phyloP scores from a whole-genome alignment of 306 rosid species.

The Rosa chinensis region DNA sequence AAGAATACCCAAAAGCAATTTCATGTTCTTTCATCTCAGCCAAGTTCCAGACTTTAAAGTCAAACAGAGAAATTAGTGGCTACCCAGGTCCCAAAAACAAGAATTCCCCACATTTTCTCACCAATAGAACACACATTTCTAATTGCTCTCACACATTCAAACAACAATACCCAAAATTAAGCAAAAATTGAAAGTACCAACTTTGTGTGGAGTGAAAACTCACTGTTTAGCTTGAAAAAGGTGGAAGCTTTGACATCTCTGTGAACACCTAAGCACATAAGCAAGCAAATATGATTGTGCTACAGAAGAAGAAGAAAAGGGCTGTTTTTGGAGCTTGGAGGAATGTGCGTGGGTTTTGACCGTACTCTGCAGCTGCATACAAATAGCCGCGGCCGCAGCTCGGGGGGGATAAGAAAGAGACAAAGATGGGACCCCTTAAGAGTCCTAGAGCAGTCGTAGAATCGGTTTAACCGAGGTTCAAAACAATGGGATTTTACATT shows the following conservation, averaged over 20 bases:
- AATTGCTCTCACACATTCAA: slow-evolving; percentile 1
- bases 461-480: slow-evolving; percentile 43
- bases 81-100: background rate
- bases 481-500: background rate
- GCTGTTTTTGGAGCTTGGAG: background rate
- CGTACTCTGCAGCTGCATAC: slow-evolving; percentile 7
- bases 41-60: background rate
- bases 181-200: background rate
- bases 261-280: slow-evolving; percentile 17
- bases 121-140: slow-evolving; percentile 19
- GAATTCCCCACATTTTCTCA: slow-evolving; percentile 12
- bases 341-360: slow-evolving; percentile 4
- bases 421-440: background rate
- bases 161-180: background rate
- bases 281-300: slow-evolving; percentile 23
- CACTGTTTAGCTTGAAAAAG: slow-evolving; percentile 19
- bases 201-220: background rate
- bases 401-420: slow-evolving; percentile 12
- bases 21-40: background rate
- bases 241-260: background rate
- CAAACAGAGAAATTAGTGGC: background rate
- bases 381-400: slow-evolving; percentile 22
- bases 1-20: background rate
- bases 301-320: slow-evolving; percentile 8
- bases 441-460: slow-evolving; percentile 10